A percentile compares a stretch with the other conserved stretches of the same genome.
phyloP scores from a whole-genome alignment of 192 early-diverging fungal species.

The Jimgerdemannia lactiflua region DNA sequence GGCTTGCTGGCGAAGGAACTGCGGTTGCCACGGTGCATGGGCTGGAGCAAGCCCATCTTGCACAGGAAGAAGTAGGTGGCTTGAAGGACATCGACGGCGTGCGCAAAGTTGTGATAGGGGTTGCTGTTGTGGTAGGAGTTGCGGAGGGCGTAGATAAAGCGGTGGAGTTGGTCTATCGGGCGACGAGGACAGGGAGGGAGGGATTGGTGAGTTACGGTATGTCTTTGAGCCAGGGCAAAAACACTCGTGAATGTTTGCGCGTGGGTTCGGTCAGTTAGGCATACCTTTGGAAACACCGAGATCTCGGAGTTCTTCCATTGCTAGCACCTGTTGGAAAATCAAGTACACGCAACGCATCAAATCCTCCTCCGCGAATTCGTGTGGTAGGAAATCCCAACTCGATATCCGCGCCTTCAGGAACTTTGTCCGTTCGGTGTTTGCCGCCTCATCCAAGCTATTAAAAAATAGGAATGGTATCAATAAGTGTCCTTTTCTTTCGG shows the following conservation, averaged over 20 bases:
- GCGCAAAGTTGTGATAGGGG: conserved; percentile 94
- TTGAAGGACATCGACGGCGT: conserved; percentile 95
- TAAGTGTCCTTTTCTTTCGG: conserved; percentile 27
- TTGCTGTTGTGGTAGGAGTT: conserved; percentile 62
- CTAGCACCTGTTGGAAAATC: conserved; percentile 66
- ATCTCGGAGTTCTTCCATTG: conserved; percentile 50
- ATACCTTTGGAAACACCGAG: conserved; percentile 53
- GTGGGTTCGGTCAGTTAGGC: background rate
- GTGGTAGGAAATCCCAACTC: conserved; percentile 73
- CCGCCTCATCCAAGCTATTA: conserved; percentile 30
- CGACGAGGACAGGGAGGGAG: background rate
- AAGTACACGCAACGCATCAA: conserved; percentile 65
- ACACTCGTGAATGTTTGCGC: too few species aligned
- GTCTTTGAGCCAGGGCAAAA: too few species aligned
- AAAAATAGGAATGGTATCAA: conserved; percentile 13
- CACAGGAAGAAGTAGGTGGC: conserved; percentile 81
- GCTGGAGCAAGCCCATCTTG: conserved; percentile 52
- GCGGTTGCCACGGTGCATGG: conserved; percentile 22
- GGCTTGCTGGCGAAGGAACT: conserved; percentile 19
- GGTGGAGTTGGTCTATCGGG: conserved; percentile 42
- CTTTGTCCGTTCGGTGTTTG: conserved; percentile 28
- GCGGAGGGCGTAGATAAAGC: conserved; percentile 49
- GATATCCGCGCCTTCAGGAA: conserved; percentile 51
- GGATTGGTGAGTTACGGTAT: background rate
- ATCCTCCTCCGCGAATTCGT: conserved; percentile 58